phyloP scores from a whole-genome alignment of 2,329 filamentous ascomycete genomes.

The Teratosphaeria nubilosa region DNA sequence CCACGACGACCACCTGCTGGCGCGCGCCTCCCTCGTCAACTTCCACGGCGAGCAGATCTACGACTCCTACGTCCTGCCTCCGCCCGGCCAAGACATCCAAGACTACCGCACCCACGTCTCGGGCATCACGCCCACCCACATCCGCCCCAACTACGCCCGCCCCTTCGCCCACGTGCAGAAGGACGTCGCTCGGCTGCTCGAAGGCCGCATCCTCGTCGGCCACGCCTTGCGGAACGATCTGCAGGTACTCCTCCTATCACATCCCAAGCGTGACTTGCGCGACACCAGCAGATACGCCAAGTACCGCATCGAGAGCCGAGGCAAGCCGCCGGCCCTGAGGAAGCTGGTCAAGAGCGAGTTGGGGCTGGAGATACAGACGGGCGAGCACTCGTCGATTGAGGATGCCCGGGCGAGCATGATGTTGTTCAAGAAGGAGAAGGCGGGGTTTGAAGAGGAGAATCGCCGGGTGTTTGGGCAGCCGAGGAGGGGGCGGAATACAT shows the following conservation, averaged over 20 bases:
- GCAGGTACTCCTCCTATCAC: constrained; percentile 62
- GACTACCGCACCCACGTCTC: constrained; percentile 86
- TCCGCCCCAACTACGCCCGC: constrained; percentile 43
- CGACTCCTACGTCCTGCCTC: constrained; percentile 77
- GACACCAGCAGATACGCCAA: constrained; percentile 72
- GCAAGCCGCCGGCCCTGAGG: constrained; percentile 59
- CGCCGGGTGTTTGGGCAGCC: constrained; percentile 49
- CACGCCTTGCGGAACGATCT: constrained; percentile 76
- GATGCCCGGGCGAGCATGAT: constrained; percentile 88
- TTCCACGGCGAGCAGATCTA: constrained; percentile 89
- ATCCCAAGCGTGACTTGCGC: constrained; percentile 67
- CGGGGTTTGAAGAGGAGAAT: constrained; percentile 74
- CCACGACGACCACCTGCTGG: constrained; percentile 63
- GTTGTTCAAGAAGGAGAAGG: constrained; percentile 73
- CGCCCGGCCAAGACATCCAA: constrained; percentile 55
- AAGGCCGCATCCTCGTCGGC: constrained; percentile 65
- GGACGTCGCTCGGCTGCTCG: constrained; percentile 58
- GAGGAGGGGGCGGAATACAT: background rate
- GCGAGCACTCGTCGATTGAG: constrained; percentile 52
- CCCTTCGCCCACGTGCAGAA: constrained; percentile 67
- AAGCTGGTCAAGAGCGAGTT: constrained; percentile 47
- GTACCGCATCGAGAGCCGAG: constrained; percentile 60
- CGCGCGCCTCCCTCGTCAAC: constrained; percentile 82
- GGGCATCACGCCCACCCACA: constrained; percentile 65
- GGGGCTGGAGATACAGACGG: constrained; percentile 50